Conservation (phyloP, 2,329 filamentous ascomycete genomes). For the Coniochaeta sp. region DNA sequence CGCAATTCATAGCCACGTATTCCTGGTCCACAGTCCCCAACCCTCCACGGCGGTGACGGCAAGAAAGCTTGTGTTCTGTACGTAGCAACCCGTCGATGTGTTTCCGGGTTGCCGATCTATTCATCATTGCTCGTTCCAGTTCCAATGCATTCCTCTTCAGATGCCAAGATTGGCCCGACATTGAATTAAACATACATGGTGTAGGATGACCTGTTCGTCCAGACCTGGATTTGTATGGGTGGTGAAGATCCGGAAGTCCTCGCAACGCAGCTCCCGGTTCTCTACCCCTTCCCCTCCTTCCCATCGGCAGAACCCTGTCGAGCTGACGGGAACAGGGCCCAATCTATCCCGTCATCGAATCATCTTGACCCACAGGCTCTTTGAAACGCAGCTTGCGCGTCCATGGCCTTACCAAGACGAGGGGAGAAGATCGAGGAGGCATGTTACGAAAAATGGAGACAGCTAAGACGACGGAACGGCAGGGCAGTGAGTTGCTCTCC, state of each 20-base stretch:
- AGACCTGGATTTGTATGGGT: neutral
- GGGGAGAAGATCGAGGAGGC: neutral
- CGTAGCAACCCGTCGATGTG: neutral
- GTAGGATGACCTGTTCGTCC: too few species aligned
- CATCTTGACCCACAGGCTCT: neutral
- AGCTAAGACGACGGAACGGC: too few species aligned
- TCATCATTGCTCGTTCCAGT: too few species aligned
- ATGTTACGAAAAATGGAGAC: neutral
- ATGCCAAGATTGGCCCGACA: too few species aligned
- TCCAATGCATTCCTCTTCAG: too few species aligned
- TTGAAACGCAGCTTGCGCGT: neutral
- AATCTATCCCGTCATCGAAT: neutral
- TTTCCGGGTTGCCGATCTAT: too few species aligned
- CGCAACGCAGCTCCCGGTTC: neutral
- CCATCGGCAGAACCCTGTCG: neutral
- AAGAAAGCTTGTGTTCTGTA: neutral
- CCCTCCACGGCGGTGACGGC: neutral
- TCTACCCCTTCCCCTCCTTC: conserved; percentile 1
- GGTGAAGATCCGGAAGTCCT: neutral
- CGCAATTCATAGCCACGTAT: neutral
- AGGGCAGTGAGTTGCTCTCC: too few species aligned
- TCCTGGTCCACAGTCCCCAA: neutral
- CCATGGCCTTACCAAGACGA: neutral
- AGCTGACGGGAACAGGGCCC: neutral
- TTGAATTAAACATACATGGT: too few species aligned